Conservation (phyloP, 495 filamentous ascomycete species). For the Podospora australis region DNA sequence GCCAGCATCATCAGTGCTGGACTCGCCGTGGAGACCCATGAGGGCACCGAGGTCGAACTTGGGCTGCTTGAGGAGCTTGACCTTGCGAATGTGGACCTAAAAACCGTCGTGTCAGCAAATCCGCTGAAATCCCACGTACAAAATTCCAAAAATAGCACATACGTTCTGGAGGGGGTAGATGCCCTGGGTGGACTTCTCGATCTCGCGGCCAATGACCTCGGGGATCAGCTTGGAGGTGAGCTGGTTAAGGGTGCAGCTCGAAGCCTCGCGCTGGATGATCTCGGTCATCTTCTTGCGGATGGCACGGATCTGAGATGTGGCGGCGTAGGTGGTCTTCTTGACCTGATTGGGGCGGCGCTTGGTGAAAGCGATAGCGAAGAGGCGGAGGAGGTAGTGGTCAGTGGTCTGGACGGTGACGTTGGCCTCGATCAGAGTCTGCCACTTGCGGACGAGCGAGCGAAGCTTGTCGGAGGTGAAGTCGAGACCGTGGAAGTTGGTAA, state of each 20-base stretch:
- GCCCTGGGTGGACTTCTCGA: slow-evolving; percentile 97
- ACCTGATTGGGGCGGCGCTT: slow-evolving; percentile 98
- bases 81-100: slow-evolving; percentile 99
- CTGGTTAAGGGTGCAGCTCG: slow-evolving; percentile 87
- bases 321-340: slow-evolving; percentile 99
- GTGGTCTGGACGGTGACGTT: slow-evolving; percentile 99
- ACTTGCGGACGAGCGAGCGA: slow-evolving; percentile 96
- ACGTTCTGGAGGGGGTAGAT: slow-evolving; percentile 99
- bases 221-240: slow-evolving; percentile 96
- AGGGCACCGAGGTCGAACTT: slow-evolving; percentile 98
- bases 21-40: slow-evolving; percentile 93
- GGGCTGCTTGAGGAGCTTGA: slow-evolving; percentile 94
- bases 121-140: neutral
- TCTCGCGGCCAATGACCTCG: slow-evolving; percentile 98
- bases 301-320: slow-evolving; percentile 87
- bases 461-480: slow-evolving; percentile 99
- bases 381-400: slow-evolving; percentile 96
- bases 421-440: slow-evolving; percentile 98
- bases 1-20: slow-evolving; percentile 88
- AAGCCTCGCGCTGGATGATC: slow-evolving; percentile 94
- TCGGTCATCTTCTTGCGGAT: slow-evolving; percentile 99
- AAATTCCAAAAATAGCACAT: slow-evolving; percentile 32
- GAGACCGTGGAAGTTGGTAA: slow-evolving; percentile 99
- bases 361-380: slow-evolving; percentile 98
- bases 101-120: slow-evolving; percentile 17